These are phyloP conservation scores for Colletotrichum trifolii DNA, from an alignment of 2,329 filamentous ascomycete species.

Conservation along the genomic window DNA sequence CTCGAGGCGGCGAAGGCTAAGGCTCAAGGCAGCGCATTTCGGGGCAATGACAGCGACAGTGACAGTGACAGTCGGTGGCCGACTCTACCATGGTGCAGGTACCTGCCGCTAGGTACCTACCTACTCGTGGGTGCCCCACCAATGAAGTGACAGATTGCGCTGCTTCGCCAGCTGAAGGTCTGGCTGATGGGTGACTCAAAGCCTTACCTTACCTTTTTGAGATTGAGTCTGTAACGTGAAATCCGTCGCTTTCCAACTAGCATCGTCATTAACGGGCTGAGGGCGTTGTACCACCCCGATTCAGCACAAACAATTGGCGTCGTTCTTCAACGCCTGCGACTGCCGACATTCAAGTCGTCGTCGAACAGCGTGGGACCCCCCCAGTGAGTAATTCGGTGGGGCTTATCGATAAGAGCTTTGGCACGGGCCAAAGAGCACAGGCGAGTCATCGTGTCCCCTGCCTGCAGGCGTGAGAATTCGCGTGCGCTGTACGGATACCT, in stretches of 20 bases:
- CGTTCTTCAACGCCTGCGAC: neutral
- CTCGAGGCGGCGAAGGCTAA: conserved; percentile 33
- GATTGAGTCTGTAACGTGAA: too few relatives aligned
- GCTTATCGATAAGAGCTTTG: conserved; percentile 39
- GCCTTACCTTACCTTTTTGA: too few relatives aligned
- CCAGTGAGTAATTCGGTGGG: conserved; percentile 34
- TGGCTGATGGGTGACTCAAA: too few relatives aligned
- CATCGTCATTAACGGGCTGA: too few relatives aligned
- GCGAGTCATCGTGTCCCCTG: neutral
- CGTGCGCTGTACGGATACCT: too few relatives aligned
- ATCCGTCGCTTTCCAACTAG: too few relatives aligned
- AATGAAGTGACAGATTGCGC: conserved; percentile 17
- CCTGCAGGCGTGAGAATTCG: too few relatives aligned
- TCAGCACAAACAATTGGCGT: too few relatives aligned
- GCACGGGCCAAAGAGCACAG: conserved; percentile 23
- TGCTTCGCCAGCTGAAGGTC: conserved; percentile 14
- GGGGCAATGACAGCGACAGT: too few relatives aligned
- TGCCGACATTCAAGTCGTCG: neutral
- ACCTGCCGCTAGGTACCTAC: too few relatives aligned
- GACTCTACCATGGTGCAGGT: conserved; percentile 1
- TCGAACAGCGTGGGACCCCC: conserved; percentile 23
- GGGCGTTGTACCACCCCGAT: too few relatives aligned
- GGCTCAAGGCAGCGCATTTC: neutral
- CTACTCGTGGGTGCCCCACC: neutral
- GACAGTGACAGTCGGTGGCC: conserved; percentile 24